Evolutionary conservation across 2,329 filamentous ascomycete genomes (phyloP).

Genomic region (Verruconis gallopava): DNA sequence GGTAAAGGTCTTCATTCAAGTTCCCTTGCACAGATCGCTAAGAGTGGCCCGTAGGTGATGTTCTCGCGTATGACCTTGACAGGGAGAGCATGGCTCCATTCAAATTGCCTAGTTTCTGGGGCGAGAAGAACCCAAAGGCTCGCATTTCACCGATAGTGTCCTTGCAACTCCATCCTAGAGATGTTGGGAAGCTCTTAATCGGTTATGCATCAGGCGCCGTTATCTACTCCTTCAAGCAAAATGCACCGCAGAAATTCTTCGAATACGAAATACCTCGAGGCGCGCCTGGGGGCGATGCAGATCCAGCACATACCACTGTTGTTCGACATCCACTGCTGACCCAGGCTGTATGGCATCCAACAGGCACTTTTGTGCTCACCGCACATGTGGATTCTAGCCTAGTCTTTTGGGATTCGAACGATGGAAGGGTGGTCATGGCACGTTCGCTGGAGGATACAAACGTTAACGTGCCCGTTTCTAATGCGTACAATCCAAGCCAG

Average conservation of each 20-base stretch:
- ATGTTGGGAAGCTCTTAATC: slow-evolving; percentile 82
- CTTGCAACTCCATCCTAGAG: slow-evolving; percentile 75
- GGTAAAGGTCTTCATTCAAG: slow-evolving; percentile 28
- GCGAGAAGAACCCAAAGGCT: slow-evolving; percentile 54
- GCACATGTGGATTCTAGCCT: slow-evolving; percentile 84
- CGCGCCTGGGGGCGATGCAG: slow-evolving; percentile 64
- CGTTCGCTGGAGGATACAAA: slow-evolving; percentile 64
- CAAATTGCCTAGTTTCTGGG: slow-evolving; percentile 79
- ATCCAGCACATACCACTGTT: slow-evolving; percentile 48
- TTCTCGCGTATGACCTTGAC: slow-evolving; percentile 89
- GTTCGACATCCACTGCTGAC: slow-evolving; percentile 60
- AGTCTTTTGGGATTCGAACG: slow-evolving; percentile 88
- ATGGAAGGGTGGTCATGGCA: slow-evolving; percentile 72
- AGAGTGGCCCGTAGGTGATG: slow-evolving; percentile 43
- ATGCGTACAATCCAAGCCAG: slow-evolving; percentile 28
- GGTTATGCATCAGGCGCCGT: slow-evolving; percentile 83
- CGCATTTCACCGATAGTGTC: slow-evolving; percentile 56
- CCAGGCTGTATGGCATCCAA: slow-evolving; percentile 88
- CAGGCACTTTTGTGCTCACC: slow-evolving; percentile 76
- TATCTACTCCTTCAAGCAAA: slow-evolving; percentile 91
- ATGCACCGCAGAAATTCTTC: slow-evolving; percentile 63
- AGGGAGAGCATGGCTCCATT: slow-evolving; percentile 64
- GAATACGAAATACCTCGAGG: slow-evolving; percentile 71
- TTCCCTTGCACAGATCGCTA: neutral
- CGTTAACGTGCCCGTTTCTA: slow-evolving; percentile 52